A percentile compares a stretch with the other conserved stretches of the same genome.
These are phyloP conservation scores for Keithomyces neogunnii DNA, from an alignment of 2,329 filamentous ascomycete species.

Conservation along the genomic window DNA sequence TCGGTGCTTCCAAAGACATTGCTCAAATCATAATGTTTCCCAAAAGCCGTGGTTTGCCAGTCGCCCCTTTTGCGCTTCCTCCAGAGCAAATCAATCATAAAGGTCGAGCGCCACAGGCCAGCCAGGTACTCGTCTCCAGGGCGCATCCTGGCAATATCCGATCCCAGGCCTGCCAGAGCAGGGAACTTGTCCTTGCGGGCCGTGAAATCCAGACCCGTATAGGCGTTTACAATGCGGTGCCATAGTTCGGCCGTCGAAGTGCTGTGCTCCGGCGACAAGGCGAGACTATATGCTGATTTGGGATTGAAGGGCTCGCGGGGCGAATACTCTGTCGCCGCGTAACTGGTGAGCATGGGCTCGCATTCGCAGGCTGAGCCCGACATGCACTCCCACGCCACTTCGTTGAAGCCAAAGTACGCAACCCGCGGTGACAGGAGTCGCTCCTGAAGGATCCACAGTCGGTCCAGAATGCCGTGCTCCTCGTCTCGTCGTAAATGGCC, in stretches of 20 bases:
- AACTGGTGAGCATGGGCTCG: neutral
- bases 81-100: neutral
- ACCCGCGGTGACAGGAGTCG: neutral
- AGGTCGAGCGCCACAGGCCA: neutral
- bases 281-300: neutral
- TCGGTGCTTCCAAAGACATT: neutral
- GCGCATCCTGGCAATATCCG: neutral
- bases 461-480: neutral
- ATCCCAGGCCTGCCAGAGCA: neutral
- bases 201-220: neutral
- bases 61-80: neutral
- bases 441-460: neutral
- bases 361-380: neutral
- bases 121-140: neutral
- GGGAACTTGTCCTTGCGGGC: slow-evolving; percentile 1
- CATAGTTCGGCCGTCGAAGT: neutral
- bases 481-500: neutral
- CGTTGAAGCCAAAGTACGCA: neutral
- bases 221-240: slow-evolving; percentile 3
- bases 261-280: neutral
- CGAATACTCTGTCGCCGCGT: neutral
- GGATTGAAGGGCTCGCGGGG: neutral
- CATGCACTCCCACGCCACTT: neutral
- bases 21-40: neutral
- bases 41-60: neutral